These are phyloP conservation scores for Cutaneotrichosporon dermatis DNA, from an alignment of 1,284 basidiomycete genomes.

Conservation along the genomic window DNA sequence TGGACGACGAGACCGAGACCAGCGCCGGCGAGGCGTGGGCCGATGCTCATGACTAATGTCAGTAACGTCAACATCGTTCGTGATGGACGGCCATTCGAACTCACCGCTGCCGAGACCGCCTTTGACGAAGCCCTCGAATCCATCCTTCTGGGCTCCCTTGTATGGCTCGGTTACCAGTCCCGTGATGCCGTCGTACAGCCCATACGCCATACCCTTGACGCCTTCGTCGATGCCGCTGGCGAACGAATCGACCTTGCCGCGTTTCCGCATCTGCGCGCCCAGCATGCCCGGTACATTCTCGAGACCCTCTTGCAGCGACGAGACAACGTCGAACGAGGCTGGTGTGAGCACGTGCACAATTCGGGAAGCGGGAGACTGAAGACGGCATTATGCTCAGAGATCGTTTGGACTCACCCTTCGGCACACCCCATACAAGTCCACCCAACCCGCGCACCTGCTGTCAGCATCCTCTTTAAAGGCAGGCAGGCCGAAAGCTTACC, in stretches of 20 bases:
- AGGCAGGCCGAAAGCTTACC: slow-evolving; percentile 32
- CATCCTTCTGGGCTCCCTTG: slow-evolving; percentile 53
- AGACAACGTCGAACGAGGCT: slow-evolving; percentile 48
- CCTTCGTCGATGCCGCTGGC: slow-evolving; percentile 53
- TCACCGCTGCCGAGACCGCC: slow-evolving; percentile 17
- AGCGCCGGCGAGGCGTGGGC: slow-evolving; percentile 51
- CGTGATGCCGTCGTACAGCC: slow-evolving; percentile 57
- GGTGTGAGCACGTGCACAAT: background rate
- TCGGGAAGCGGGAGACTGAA: too few species aligned
- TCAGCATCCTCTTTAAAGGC: background rate
- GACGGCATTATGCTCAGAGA: too few species aligned
- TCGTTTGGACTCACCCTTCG: slow-evolving; percentile 24
- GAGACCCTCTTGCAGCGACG: slow-evolving; percentile 53
- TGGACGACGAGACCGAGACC: slow-evolving; percentile 16
- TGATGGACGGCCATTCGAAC: slow-evolving; percentile 15
- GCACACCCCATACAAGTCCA: slow-evolving; percentile 52
- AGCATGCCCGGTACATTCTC: slow-evolving; percentile 53
- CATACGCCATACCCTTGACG: slow-evolving; percentile 46
- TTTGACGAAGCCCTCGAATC: slow-evolving; percentile 15
- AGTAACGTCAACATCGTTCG: background rate
- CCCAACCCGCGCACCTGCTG: slow-evolving; percentile 50
- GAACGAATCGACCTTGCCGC: slow-evolving; percentile 51
- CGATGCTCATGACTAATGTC: slow-evolving; percentile 49
- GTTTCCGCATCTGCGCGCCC: slow-evolving; percentile 50
- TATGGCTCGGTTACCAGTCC: slow-evolving; percentile 55